A percentile compares a stretch with the other conserved stretches of the same genome.
These are phyloP conservation scores for Stephania cephalantha DNA, from an alignment of 164 flowering plant species.

Conservation along the genomic window DNA sequence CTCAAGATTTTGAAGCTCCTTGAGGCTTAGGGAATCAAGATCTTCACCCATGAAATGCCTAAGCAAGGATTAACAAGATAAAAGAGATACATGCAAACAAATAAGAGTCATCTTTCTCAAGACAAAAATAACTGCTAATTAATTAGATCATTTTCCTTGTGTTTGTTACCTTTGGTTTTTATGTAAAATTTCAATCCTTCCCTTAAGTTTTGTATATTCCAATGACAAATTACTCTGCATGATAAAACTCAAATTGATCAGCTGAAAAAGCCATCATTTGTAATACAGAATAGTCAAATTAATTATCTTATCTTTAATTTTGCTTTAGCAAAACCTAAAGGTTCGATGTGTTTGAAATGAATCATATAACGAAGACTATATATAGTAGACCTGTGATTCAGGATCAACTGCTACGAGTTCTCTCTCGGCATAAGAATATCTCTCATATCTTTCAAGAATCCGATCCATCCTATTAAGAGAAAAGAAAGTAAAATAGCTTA, in stretches of 20 bases:
- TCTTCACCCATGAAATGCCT: constrained; percentile 70
- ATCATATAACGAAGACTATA: not conserved
- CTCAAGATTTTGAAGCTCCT: constrained; percentile 75
- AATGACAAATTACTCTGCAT: constrained; percentile 41
- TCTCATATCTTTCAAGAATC: constrained; percentile 56
- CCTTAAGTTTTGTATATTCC: constrained; percentile 50
- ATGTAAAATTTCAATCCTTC: constrained; percentile 52
- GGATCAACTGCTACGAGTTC: constrained; percentile 23
- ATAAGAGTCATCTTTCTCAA: not conserved
- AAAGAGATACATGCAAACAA: not conserved
- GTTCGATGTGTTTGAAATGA: not conserved
- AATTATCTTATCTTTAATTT: not conserved
- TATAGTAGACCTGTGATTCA: constrained; percentile 30
- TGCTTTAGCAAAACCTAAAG: not conserved
- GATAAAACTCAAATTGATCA: not conserved
- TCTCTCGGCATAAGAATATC: constrained; percentile 33
- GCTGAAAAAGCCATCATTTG: not conserved
- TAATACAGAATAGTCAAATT: not conserved
- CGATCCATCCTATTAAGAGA: constrained; percentile 51
- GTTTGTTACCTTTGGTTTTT: constrained; percentile 50
- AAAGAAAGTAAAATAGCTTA: not conserved
- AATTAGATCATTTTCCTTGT: not conserved
- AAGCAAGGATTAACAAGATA: not conserved
- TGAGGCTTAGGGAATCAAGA: constrained; percentile 45
- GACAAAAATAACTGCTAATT: not conserved